Evolutionary conservation across 805 yeast species (phyloP).

Genomic region (Lipomyces yamadae): DNA sequence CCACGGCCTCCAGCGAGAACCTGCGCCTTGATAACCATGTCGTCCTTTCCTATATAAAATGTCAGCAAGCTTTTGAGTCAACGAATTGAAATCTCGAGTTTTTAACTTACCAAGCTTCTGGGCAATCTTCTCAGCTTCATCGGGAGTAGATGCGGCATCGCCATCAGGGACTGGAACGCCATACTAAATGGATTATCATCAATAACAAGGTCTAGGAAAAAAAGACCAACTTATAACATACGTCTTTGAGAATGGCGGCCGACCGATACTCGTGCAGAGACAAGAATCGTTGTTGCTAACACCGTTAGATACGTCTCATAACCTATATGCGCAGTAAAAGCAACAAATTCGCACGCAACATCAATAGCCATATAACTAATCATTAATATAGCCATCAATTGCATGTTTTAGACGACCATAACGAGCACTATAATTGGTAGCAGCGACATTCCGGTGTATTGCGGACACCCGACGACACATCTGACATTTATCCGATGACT

Average conservation of each 20-base stretch:
- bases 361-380: background rate
- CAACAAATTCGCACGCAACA: background rate
- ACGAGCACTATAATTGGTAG: background rate
- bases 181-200: constrained; percentile 51
- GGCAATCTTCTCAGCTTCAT: constrained; percentile 85
- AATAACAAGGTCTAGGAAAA: background rate
- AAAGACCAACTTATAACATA: constrained; percentile 24
- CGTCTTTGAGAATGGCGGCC: constrained; percentile 72
- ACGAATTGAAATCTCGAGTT: background rate
- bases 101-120: constrained; percentile 54
- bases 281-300: constrained; percentile 63
- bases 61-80: too few relatives aligned
- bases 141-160: constrained; percentile 85
- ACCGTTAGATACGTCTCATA: background rate
- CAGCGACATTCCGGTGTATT: background rate
- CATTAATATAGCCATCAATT: background rate
- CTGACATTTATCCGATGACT: background rate
- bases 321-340: background rate
- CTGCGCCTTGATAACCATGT: constrained; percentile 95
- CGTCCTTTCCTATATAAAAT: constrained; percentile 54
- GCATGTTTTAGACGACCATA: background rate
- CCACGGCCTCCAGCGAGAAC: constrained; percentile 99
- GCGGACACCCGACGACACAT: background rate
- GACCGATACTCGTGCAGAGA: constrained; percentile 97
- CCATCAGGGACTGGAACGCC: constrained; percentile 93